phyloP scores from a whole-genome alignment of 2,329 filamentous ascomycete species.

The Nothophaeocryptopus gaeumannii region DNA sequence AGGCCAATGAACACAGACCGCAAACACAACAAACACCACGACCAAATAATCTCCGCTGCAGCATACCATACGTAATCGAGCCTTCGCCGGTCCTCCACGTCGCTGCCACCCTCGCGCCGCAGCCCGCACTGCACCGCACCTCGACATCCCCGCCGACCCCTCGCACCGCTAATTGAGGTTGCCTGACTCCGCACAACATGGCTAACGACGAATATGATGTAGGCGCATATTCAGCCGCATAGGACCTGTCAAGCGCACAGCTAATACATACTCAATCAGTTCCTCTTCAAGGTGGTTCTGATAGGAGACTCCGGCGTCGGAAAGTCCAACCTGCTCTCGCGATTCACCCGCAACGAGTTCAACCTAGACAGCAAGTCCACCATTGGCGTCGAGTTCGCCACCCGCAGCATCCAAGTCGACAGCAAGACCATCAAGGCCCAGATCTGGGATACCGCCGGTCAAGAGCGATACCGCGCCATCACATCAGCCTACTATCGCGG shows the following conservation, averaged over 20 bases:
- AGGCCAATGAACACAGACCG: slow-evolving; percentile 1
- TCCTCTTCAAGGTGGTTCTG: slow-evolving; percentile 99
- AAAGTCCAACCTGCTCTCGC: slow-evolving; percentile 98
- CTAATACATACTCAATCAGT: slow-evolving; percentile 54
- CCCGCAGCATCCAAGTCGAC: slow-evolving; percentile 96
- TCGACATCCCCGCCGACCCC: slow-evolving; percentile 3
- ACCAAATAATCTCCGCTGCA: neutral
- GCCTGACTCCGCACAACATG: slow-evolving; percentile 55
- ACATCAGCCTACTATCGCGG: slow-evolving; percentile 87
- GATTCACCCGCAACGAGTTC: slow-evolving; percentile 99
- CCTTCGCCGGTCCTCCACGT: neutral
- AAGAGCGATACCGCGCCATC: slow-evolving; percentile 98
- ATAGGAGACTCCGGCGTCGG: slow-evolving; percentile 99
- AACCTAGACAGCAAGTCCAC: slow-evolving; percentile 99
- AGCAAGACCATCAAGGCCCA: slow-evolving; percentile 99
- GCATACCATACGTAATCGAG: neutral
- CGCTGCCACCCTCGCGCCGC: neutral
- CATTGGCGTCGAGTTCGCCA: slow-evolving; percentile 98
- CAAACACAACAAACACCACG: slow-evolving; percentile 2
- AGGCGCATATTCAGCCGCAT: neutral
- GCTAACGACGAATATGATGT: slow-evolving; percentile 98
- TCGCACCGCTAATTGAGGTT: slow-evolving; percentile 9
- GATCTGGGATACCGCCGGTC: slow-evolving; percentile 99
- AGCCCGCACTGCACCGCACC: slow-evolving; percentile 2
- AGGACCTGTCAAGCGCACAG: neutral